phyloP scores from a whole-genome alignment of 108 stramenopile genomes.

The Skeletonema marinoi region DNA sequence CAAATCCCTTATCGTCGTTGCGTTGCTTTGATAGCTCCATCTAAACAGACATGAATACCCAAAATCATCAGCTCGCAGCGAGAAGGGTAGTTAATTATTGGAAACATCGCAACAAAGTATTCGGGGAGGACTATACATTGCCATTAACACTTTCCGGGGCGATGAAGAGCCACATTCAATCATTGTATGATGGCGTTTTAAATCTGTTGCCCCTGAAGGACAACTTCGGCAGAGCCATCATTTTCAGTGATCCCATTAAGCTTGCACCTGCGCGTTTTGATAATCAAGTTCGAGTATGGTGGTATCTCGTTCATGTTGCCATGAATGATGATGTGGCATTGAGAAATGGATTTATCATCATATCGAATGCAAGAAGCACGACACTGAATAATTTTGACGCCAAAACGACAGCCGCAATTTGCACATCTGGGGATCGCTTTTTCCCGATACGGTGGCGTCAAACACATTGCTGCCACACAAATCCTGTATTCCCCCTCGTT shows the following conservation, averaged over 20 bases:
- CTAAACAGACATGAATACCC: not conserved
- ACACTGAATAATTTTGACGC: constrained; percentile 11
- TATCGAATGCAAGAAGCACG: constrained; percentile 9
- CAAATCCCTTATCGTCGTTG: not conserved
- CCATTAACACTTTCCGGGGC: constrained; percentile 40
- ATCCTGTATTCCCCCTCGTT: constrained; percentile 5
- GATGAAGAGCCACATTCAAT: constrained; percentile 11
- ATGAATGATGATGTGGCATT: not conserved
- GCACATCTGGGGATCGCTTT: not conserved
- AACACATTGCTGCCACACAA: constrained; percentile 2
- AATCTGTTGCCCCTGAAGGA: constrained; percentile 8
- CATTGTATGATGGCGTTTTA: not conserved
- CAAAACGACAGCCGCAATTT: not conserved
- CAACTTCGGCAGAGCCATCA: constrained; percentile 7
- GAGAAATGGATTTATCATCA: constrained; percentile 8
- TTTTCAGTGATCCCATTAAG: not conserved
- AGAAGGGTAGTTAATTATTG: constrained; percentile 35
- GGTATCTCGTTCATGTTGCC: constrained; percentile 19
- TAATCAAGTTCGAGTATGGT: not conserved
- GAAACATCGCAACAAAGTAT: constrained; percentile 35
- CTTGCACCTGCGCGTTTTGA: not conserved
- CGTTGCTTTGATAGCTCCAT: not conserved
- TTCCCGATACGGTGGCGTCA: constrained; percentile 5
- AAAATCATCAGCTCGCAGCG: constrained; percentile 21
- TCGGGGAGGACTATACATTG: constrained; percentile 28